These are phyloP conservation scores for Pseudonitzschia multiseries DNA, from an alignment of 108 stramenopile species.

Conservation along the genomic window DNA sequence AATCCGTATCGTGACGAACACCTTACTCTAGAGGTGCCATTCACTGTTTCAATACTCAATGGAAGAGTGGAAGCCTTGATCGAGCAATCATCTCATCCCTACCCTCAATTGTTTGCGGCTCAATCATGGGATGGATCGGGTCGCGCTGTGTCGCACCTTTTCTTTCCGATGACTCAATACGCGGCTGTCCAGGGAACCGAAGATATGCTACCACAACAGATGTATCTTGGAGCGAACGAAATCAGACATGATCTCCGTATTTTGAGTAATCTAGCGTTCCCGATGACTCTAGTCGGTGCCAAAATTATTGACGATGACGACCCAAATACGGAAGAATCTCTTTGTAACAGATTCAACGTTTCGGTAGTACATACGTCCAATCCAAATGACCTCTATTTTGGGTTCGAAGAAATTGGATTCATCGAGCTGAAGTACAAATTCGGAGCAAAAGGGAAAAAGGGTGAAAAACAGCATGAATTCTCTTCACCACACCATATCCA, in stretches of 20 bases:
- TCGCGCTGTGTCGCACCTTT: conserved; percentile 25
- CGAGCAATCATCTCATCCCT: conserved; percentile 36
- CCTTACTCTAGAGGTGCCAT: conserved; percentile 41
- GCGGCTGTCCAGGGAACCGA: conserved; percentile 18
- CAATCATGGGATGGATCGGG: conserved; percentile 26
- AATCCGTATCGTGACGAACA: conserved; percentile 26
- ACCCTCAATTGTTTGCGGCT: conserved; percentile 27
- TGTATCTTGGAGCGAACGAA: conserved; percentile 27
- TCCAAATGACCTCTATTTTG: neutral
- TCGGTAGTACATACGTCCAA: conserved; percentile 13
- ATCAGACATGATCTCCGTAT: conserved; percentile 38
- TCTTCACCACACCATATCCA: neutral
- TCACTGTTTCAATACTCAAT: conserved; percentile 25
- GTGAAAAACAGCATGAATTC: neutral
- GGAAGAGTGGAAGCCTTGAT: conserved; percentile 35
- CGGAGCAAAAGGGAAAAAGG: conserved; percentile 12
- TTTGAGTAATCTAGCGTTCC: conserved; percentile 16
- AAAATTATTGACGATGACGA: conserved; percentile 33
- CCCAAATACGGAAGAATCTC: conserved; percentile 9
- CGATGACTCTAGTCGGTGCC: conserved; percentile 11
- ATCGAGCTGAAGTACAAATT: conserved; percentile 39
- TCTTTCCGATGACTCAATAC: conserved; percentile 31
- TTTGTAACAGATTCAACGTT: conserved; percentile 41
- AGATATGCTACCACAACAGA: conserved; percentile 18
- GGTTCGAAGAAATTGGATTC: conserved; percentile 33